phyloP scores from a whole-genome alignment of 306 rosid genomes.

The Pterocarpus santalinus region DNA sequence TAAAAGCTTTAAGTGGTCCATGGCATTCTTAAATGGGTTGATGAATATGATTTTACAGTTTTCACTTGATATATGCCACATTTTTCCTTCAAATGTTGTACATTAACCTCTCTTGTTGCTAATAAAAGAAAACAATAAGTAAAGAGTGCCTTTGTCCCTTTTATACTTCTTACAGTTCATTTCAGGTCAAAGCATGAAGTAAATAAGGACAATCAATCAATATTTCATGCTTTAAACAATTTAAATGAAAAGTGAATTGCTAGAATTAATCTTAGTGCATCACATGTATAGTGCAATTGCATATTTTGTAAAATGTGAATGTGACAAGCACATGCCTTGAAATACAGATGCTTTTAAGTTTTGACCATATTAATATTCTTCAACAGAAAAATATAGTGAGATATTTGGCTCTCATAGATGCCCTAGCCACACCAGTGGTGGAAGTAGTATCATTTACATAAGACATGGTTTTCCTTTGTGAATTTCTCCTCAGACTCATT shows the following conservation, averaged over 20 bases:
- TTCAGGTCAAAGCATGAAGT: not conserved
- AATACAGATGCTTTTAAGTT: slow-evolving; percentile 3
- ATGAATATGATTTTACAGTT: slow-evolving; percentile 7
- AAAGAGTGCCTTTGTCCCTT: not conserved
- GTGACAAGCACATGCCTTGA: not conserved
- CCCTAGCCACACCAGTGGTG: slow-evolving; percentile 1
- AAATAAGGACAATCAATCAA: slow-evolving; percentile 13
- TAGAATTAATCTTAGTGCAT: not conserved
- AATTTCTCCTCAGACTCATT: not conserved
- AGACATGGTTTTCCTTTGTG: not conserved
- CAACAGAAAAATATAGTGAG: not conserved
- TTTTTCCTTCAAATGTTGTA: not conserved
- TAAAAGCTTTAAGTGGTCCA: not conserved
- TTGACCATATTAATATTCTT: slow-evolving; percentile 12
- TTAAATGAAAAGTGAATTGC: slow-evolving; percentile 6
- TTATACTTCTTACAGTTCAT: not conserved
- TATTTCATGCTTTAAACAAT: not conserved
- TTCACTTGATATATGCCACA: slow-evolving; percentile 10
- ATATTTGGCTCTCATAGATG: slow-evolving; percentile 11
- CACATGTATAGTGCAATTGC: not conserved
- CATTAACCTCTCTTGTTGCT: not conserved
- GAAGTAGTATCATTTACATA: not conserved
- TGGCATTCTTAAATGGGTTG: slow-evolving; percentile 30
- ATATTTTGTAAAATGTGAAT: slow-evolving; percentile 7
- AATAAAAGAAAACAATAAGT: not conserved